These are phyloP conservation scores for Euclidium syriacum DNA, from an alignment of 345 rosid species.

Conservation along the genomic window DNA sequence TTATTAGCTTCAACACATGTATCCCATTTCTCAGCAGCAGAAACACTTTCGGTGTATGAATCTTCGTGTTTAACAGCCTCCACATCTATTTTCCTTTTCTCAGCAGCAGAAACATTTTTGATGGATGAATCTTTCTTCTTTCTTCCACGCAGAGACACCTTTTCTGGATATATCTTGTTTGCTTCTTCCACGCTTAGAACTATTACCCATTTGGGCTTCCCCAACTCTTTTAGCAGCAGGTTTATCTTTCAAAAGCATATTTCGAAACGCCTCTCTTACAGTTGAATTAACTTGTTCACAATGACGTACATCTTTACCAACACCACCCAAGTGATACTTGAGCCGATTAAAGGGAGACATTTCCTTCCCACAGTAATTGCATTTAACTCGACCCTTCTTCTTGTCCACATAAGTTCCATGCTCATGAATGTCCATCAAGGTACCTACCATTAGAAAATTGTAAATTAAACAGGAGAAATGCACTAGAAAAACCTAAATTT, in stretches of 20 bases:
- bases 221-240: not conserved
- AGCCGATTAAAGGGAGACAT: constrained; percentile 29
- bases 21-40: not conserved
- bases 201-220: not conserved
- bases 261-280: constrained; percentile 31
- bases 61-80: no score
- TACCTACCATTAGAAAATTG: not conserved
- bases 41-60: not conserved
- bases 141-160: no score
- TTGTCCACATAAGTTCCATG: constrained; percentile 34
- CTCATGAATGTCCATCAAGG: constrained; percentile 22
- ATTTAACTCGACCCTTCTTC: constrained; percentile 31
- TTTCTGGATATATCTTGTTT: not conserved
- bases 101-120: no score
- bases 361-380: constrained; percentile 50
- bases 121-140: no score
- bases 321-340: constrained; percentile 48
- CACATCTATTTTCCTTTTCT: no score
- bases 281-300: constrained; percentile 40
- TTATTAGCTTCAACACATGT: not conserved
- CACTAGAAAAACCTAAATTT: not conserved
- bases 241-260: not conserved
- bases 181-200: not conserved
- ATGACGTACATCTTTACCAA: constrained; percentile 33
- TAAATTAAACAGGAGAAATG: not conserved